Base-by-base conservation (phyloP, 345 rosid genomes). In the Noccaea bulbosa region DNA sequence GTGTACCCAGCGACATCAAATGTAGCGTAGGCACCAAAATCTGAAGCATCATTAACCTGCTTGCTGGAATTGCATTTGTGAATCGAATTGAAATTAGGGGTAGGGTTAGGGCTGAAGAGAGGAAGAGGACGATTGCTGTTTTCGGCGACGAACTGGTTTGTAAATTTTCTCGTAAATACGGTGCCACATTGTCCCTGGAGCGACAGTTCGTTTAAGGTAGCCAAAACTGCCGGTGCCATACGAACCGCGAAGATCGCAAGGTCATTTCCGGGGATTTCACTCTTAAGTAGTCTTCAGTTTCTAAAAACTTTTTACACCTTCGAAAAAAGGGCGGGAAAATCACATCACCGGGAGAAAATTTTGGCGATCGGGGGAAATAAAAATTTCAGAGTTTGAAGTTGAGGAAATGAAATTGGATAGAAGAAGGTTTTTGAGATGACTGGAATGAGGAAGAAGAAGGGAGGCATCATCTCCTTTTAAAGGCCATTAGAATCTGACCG, bases 1-100 rank as follows among this genome's bases (percentile, higher is more conserved):
- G 78, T 75, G 15, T 88, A 85, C 0, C 85, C 86, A 8, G 86
- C 87, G 50, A 85, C 82, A n/a, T 85, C 86, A 1, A 84, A 82
- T 4, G 89, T 85, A 5, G 84, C 83, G 0, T 87, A 80, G 47
- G 79, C 83, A 24, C 81, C 79, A 6, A 70, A 69, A 5, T 59
- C 74, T 3, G 82, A 86, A 0, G 74, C 75, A 24, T 77, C 84
- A 35, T 87, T 86, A 1, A 80, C 63, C 8, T 64, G 58, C 5
- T 72, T 54, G 57, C 39, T 44, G 8, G 63, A 62, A 50, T 76
- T 77, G 60, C 22, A 63, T 43, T 45, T 5, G 17, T 79, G 80
- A 71, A 74, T 82, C 53, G 84, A 76, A 62, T 79, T 82, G 74
- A 81, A 84, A 83, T 86, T 85, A 71, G 87, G 76, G 76, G 77